Base-by-base conservation (phyloP, 257 asterid genomes). In the Cruciata laevipes region DNA sequence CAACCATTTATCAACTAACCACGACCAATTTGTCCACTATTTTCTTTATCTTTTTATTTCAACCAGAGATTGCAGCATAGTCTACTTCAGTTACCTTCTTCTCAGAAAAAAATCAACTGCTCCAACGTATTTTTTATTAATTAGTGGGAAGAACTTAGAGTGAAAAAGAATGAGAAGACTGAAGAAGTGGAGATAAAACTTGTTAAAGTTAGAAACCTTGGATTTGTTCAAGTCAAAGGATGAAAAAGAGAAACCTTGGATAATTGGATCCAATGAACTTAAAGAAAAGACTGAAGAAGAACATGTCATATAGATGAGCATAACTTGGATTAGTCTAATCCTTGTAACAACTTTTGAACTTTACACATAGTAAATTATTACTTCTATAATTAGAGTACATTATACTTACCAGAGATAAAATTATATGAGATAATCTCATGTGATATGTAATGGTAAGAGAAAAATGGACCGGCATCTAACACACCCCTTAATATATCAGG, bases 1-100 rank as follows among this genome's bases (percentile, higher is more conserved):
- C 73, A 73, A 44, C 53, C 72, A 24, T 63, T 21, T 38, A 69
- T 44, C 70, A 71, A 64, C 75, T 55, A 71, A 71, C 27, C 70
- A 8, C 51, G n/a, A 59, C 31, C 7, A 44, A 38, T 16, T 47
- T 47, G 55, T 47, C 55, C 55, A 47, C 16, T 27, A 16, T 47
- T 14, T 47, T 47, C 55, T 47, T 47, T 4, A 47, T 47, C 55
- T 47, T 47, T 14, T 47, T 14, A 47, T 47, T 47, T 47, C 55
- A 47, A 38, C 47, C 13, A 2, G 47, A 38, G 47, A 38, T 44
- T 44, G 9, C 53, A 44, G 4, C 51, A 44, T 44, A 47, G 55
- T 47, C 55, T 47, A 44, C 53, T 44, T 44, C 53, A 44, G n/a
- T 17, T 40, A 40, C 16, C 49, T 40, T 40, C 49, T 40, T 9